Percentiles rank a stretch among this genome's conserved stretches.
These are phyloP conservation scores for Irpex sp. DNA, from an alignment of 1,284 basidiomycete genomes.

Conservation along the genomic window DNA sequence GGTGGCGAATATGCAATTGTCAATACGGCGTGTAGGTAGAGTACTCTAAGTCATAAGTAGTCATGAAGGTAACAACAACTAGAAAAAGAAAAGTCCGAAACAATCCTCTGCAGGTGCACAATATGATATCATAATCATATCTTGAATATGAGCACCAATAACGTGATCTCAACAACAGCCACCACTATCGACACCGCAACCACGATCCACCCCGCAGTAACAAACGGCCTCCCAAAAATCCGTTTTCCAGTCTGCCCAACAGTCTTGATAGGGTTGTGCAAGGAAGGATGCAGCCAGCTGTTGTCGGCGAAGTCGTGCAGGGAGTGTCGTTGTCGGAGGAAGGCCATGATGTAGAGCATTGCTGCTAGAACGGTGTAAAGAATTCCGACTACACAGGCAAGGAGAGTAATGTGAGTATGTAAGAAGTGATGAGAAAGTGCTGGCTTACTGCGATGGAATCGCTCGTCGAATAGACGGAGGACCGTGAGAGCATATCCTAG, in stretches of 20 bases:
- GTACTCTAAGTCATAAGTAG: background rate
- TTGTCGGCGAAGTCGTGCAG: constrained; percentile 71
- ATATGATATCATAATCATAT: background rate
- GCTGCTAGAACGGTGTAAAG: constrained; percentile 62
- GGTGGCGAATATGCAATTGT: background rate
- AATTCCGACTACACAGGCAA: constrained; percentile 53
- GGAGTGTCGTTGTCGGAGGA: constrained; percentile 57
- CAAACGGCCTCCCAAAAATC: constrained; percentile 69
- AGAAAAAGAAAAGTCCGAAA: too few species aligned
- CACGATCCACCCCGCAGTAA: constrained; percentile 76
- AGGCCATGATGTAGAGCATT: constrained; percentile 56
- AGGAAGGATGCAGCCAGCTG: constrained; percentile 22
- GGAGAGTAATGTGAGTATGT: constrained; percentile 1
- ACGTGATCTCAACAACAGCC: constrained; percentile 54
- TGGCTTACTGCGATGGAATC: constrained; percentile 62
- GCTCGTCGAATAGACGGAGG: constrained; percentile 67
- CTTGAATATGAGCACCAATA: constrained; percentile 46
- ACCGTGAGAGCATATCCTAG: constrained; percentile 73
- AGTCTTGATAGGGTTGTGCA: constrained; percentile 34
- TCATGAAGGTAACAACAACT: too few species aligned
- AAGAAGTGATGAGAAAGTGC: constrained; percentile 9
- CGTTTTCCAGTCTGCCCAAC: constrained; percentile 54
- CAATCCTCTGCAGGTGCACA: too few species aligned
- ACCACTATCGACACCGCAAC: constrained; percentile 58
- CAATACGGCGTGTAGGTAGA: background rate